A percentile compares a stretch with the other conserved stretches of the same genome.
phyloP scores from a whole-genome alignment of 306 rosid species.

The Acacia confusa region DNA sequence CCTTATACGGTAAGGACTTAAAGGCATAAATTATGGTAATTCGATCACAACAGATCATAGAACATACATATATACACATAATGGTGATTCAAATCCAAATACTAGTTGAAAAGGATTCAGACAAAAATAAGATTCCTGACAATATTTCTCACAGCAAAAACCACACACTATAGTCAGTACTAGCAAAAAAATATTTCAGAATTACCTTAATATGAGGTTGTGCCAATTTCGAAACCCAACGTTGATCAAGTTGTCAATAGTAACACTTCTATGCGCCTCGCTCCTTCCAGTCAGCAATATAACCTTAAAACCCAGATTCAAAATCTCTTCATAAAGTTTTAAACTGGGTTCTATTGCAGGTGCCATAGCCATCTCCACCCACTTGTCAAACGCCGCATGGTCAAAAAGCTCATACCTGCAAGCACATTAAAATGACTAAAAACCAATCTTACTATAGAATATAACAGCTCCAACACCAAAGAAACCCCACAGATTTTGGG shows the following conservation, averaged over 20 bases:
- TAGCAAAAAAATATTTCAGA: background rate
- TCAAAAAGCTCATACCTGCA: slow-evolving; percentile 69
- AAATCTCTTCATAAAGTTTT: slow-evolving; percentile 69
- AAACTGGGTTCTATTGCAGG: slow-evolving; percentile 72
- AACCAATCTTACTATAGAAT: background rate
- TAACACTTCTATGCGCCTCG: slow-evolving; percentile 60
- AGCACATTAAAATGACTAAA: slow-evolving; percentile 25
- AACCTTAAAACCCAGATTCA: slow-evolving; percentile 72
- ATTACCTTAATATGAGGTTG: slow-evolving; percentile 61
- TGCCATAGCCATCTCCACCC: slow-evolving; percentile 75
- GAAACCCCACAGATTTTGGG: background rate
- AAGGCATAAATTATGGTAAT: background rate
- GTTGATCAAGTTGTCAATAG: slow-evolving; percentile 66
- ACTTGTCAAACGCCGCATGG: slow-evolving; percentile 54
- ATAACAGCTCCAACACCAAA: background rate
- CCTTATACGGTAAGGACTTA: background rate
- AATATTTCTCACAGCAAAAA: background rate
- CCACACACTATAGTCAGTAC: background rate
- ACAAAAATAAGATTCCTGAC: background rate
- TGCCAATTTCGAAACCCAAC: slow-evolving; percentile 80
- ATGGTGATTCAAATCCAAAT: background rate
- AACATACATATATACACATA: slow-evolving; percentile 4
- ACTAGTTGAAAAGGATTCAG: background rate
- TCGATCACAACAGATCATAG: slow-evolving; percentile 2
- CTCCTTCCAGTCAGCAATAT: slow-evolving; percentile 85